Evolutionary conservation across 805 yeast genomes (phyloP).

Genomic region (Brettanomyces nanus): DNA sequence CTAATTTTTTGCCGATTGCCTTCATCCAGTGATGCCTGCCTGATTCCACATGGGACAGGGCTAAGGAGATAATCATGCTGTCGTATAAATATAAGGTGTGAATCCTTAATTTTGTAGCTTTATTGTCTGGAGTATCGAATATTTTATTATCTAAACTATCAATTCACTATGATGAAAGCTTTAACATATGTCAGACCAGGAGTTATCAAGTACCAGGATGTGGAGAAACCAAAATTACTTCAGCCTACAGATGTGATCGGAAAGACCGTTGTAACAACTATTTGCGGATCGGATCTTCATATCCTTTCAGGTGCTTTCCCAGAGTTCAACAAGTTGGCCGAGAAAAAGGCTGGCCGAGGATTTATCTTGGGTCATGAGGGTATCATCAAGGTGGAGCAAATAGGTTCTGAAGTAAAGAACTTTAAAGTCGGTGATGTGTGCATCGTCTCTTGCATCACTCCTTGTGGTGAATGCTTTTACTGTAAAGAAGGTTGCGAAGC

Average conservation of each 20-base stretch:
- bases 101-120: too few species aligned
- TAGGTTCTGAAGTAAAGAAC: slow-evolving; percentile 40
- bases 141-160: too few species aligned
- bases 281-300: slow-evolving; percentile 60
- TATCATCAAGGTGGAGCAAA: slow-evolving; percentile 41
- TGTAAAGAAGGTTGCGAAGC: slow-evolving; percentile 48
- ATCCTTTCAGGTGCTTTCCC: slow-evolving; percentile 55
- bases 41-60: too few species aligned
- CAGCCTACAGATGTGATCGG: slow-evolving; percentile 49
- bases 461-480: slow-evolving; percentile 53
- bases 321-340: slow-evolving; percentile 31
- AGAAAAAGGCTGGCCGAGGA: slow-evolving; percentile 14
- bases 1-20: too few species aligned
- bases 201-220: slow-evolving; percentile 26
- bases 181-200: slow-evolving; percentile 37
- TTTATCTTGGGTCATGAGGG: slow-evolving; percentile 56
- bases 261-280: slow-evolving; percentile 49
- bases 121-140: too few species aligned
- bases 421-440: slow-evolving; percentile 52
- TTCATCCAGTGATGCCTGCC: too few species aligned
- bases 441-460: slow-evolving; percentile 57
- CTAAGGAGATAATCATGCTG: too few species aligned
- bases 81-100: too few species aligned
- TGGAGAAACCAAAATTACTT: slow-evolving; percentile 35
- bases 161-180: slow-evolving; percentile 36